Percentiles rank a stretch among this genome's conserved stretches.
Conservation (phyloP, 768 basidiomycete species). For the Suillus decipiens region DNA sequence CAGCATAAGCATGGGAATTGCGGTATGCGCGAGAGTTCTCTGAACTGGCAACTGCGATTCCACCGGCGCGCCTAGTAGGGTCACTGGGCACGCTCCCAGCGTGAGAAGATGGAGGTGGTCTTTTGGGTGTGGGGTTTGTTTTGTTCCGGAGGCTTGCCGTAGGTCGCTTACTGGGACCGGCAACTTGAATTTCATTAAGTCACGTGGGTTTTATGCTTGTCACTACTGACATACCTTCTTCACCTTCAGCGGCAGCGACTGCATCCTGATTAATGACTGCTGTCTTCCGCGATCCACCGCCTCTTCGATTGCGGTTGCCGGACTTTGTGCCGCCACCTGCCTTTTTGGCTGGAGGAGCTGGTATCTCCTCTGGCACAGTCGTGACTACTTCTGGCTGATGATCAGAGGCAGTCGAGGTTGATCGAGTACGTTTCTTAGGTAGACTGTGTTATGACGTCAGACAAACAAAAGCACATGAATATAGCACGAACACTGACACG, state of each 20-base stretch:
- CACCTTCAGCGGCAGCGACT: slow-evolving; percentile 46
- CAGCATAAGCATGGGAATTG: slow-evolving; percentile 77
- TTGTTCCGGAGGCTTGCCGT: slow-evolving; percentile 43
- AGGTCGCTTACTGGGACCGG: slow-evolving; percentile 36
- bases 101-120: slow-evolving; percentile 32
- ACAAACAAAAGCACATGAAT: slow-evolving; percentile 1
- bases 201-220: slow-evolving; percentile 37
- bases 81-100: slow-evolving; percentile 42
- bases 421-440: slow-evolving; percentile 74
- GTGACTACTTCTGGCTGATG: slow-evolving; percentile 42
- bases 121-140: slow-evolving; percentile 31
- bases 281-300: slow-evolving; percentile 31
- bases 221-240: slow-evolving; percentile 53
- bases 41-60: slow-evolving; percentile 36
- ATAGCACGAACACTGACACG: slow-evolving; percentile 44
- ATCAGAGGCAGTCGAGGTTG: slow-evolving; percentile 72
- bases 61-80: slow-evolving; percentile 44
- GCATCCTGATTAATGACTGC: slow-evolving; percentile 24
- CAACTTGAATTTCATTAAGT: slow-evolving; percentile 35
- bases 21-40: slow-evolving; percentile 69
- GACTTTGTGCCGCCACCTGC: slow-evolving; percentile 23
- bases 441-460: slow-evolving; percentile 35
- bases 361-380: slow-evolving; percentile 42
- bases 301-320: slow-evolving; percentile 31
- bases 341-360: slow-evolving; percentile 34